Base-by-base conservation (phyloP, 495 filamentous ascomycete species). In the Penicillium lividum region DNA sequence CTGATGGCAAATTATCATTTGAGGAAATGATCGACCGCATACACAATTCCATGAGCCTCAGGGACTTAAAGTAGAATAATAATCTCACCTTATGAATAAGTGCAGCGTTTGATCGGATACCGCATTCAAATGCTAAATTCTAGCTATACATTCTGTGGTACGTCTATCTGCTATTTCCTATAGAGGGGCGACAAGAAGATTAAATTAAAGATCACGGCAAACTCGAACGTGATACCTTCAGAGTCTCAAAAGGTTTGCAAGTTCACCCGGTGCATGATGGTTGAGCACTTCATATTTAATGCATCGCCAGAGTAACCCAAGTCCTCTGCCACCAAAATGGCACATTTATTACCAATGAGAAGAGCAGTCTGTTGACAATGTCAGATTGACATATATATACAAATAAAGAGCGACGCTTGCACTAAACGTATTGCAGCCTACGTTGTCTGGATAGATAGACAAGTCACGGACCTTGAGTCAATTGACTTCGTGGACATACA, bases 341-440 rank as follows among this genome's bases (percentile, higher is more conserved):
- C 87, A 25, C 82, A 85, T 73, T 94, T 94, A 77, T 94, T 89
- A n/a, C 89, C 90, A 54, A 94, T 92, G 7, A 91, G 76, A 10
- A 93, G 80, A 27, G 90, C 89, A 13, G 88, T 92, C 45, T 84
- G 83, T 43, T 46, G 25, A 3, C 4, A 25, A 46, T 27, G 25
- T 57, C 42, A 57, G 47, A 2, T 25, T n/a, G n/a, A 44, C 27
- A 10, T 7, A 6, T 25, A 25, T 11, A 22, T 27, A 27, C 18
- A 25, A 3, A 46, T 3, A 27, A 27, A 40, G 3, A n/a, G 4
- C 1, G 15, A 54, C 3, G 67, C 72, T 55, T 62, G 74, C 73
- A 56, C 77, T 84, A 71, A 75, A 86, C 60, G 88, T 91, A 70
- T 91, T 91, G 77, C 86, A 90, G 31, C 89, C 88, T 25, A 93